Evolutionary conservation across 129 eudicot genomes (phyloP).

Genomic region (Centrapalus pauciflorus): DNA sequence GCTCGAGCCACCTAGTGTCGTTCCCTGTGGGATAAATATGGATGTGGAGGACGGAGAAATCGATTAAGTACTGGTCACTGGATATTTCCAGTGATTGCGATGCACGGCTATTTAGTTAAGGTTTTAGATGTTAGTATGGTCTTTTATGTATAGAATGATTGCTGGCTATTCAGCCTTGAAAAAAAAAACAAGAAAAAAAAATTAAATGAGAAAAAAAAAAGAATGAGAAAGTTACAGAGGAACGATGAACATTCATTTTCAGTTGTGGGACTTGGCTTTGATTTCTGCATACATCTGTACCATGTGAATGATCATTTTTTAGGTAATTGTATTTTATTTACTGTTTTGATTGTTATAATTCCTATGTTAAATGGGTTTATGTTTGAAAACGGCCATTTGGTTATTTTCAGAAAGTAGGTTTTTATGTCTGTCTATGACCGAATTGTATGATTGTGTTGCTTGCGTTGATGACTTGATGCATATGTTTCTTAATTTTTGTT

Average conservation of each 20-base stretch:
- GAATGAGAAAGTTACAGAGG: slow-evolving; percentile 6
- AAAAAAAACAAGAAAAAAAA: background rate
- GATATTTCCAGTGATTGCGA: background rate
- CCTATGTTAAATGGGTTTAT: background rate
- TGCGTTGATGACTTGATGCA: too few species aligned
- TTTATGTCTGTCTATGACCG: too few species aligned
- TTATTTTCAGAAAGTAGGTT: too few species aligned
- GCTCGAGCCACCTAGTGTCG: slow-evolving; percentile 37
- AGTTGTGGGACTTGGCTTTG: slow-evolving; percentile 10
- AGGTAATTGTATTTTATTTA: background rate
- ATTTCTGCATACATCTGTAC: slow-evolving; percentile 3
- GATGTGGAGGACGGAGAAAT: slow-evolving; percentile 96
- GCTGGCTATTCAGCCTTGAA: slow-evolving; percentile 1
- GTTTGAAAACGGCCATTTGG: too few species aligned
- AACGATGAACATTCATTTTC: slow-evolving; percentile 14
- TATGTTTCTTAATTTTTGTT: too few species aligned
- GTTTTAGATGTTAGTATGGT: slow-evolving; percentile 16
- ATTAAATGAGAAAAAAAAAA: background rate
- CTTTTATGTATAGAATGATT: slow-evolving; percentile 28
- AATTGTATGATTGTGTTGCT: too few species aligned
- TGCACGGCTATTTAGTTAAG: background rate
- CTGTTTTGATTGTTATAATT: background rate
- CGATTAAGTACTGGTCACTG: slow-evolving; percentile 32
- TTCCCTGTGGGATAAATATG: slow-evolving; percentile 6
- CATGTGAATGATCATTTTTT: slow-evolving; percentile 17